Evolutionary conservation across 1,284 basidiomycete species (phyloP).

Genomic region (Austroboletus novae-zelandiae): DNA sequence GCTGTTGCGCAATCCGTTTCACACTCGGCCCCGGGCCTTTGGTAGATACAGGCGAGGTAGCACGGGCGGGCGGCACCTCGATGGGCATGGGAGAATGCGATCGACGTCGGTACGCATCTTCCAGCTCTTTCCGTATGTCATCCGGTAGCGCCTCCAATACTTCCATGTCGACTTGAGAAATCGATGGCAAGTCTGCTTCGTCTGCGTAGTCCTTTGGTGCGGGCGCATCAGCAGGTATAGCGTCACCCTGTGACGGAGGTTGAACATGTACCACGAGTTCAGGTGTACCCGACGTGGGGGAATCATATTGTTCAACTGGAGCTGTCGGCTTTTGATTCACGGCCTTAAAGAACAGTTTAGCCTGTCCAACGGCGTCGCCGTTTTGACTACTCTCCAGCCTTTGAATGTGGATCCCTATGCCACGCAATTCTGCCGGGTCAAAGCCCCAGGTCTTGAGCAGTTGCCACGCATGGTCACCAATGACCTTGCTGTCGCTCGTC

Average conservation of each 20-base stretch:
- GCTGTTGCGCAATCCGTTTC: conserved; percentile 59
- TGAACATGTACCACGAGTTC: conserved; percentile 31
- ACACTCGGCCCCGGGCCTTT: conserved; percentile 43
- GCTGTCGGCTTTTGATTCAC: conserved; percentile 6
- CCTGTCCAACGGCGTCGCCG: conserved; percentile 42
- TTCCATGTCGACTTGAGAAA: conserved; percentile 72
- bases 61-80: conserved; percentile 4
- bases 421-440: conserved; percentile 86
- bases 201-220: conserved; percentile 7
- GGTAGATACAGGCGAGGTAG: conserved; percentile 24
- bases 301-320: neutral
- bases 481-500: conserved; percentile 69
- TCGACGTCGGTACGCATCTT: conserved; percentile 61
- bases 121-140: conserved; percentile 69
- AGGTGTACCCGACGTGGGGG: conserved; percentile 26
- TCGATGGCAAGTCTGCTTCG: conserved; percentile 53
- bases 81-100: conserved; percentile 40
- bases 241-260: conserved; percentile 34
- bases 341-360: conserved; percentile 51
- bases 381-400: conserved; percentile 64
- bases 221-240: neutral
- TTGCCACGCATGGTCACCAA: conserved; percentile 79
- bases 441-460: conserved; percentile 74
- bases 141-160: conserved; percentile 72
- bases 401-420: conserved; percentile 90